These are phyloP conservation scores for Hymenoscyphus linearis DNA, from an alignment of 2,329 filamentous ascomycete species.

Conservation along the genomic window DNA sequence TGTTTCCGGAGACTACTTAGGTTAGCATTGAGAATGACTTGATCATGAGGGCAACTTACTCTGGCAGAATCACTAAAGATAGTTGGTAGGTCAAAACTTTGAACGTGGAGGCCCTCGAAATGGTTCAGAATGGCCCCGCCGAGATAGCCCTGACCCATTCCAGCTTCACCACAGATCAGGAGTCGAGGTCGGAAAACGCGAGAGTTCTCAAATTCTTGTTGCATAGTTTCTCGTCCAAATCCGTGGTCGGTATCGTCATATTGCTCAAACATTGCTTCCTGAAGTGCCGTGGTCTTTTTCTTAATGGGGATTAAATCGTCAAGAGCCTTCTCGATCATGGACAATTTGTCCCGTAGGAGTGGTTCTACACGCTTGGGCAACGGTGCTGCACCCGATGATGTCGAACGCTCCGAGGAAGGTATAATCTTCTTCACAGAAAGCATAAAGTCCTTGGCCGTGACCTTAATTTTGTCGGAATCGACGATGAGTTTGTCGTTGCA, in stretches of 20 bases:
- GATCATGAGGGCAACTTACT: constrained; percentile 39
- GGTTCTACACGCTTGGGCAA: constrained; percentile 77
- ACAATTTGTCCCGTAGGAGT: constrained; percentile 68
- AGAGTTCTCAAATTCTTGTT: constrained; percentile 76
- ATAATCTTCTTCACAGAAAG: constrained; percentile 94
- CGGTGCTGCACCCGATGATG: constrained; percentile 76
- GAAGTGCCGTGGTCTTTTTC: constrained; percentile 81
- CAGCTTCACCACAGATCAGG: constrained; percentile 72
- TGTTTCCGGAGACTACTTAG: constrained; percentile 52
- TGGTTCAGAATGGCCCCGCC: constrained; percentile 81
- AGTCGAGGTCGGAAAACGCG: constrained; percentile 85
- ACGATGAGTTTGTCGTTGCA: constrained; percentile 87
- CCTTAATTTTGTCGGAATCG: constrained; percentile 74
- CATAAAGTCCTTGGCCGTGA: constrained; percentile 95
- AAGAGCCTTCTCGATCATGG: constrained; percentile 61
- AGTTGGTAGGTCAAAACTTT: constrained; percentile 87
- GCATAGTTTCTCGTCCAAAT: constrained; percentile 74
- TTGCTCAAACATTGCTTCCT: constrained; percentile 89
- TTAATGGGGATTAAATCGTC: constrained; percentile 76
- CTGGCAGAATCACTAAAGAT: constrained; percentile 77
- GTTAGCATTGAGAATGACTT: constrained; percentile 8
- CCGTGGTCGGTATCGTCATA: constrained; percentile 77
- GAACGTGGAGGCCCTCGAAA: constrained; percentile 89
- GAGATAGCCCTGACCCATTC: constrained; percentile 93
- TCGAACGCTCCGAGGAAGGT: constrained; percentile 87